Conservation (phyloP, 2,329 filamentous ascomycete genomes). For the Plenodomus tracheiphilus region DNA sequence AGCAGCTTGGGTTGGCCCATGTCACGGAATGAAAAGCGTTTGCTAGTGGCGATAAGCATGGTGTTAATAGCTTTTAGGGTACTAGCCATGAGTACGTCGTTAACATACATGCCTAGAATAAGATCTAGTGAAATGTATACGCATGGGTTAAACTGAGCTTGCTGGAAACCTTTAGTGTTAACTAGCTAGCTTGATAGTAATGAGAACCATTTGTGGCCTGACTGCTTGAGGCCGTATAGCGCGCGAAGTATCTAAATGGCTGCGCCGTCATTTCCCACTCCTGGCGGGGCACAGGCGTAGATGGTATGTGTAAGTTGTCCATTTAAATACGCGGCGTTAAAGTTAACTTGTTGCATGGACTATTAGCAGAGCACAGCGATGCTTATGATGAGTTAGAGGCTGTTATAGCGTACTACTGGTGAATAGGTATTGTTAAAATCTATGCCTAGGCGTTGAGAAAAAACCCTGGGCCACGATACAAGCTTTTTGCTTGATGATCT, state of each 20-base stretch:
- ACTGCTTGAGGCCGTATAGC: slow-evolving; percentile 21
- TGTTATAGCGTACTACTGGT: slow-evolving; percentile 8
- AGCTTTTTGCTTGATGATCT: slow-evolving; percentile 8
- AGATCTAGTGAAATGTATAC: slow-evolving; percentile 4
- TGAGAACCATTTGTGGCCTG: slow-evolving; percentile 12
- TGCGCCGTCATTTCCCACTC: background rate
- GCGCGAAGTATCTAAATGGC: slow-evolving; percentile 1
- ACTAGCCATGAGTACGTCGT: slow-evolving; percentile 10
- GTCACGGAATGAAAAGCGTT: slow-evolving; percentile 10
- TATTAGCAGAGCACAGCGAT: background rate
- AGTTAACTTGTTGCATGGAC: slow-evolving; percentile 4
- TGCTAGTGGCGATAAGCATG: background rate
- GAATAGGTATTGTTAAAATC: slow-evolving; percentile 11
- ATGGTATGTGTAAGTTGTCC: slow-evolving; percentile 1
- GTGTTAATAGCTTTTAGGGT: background rate
- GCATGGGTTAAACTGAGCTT: slow-evolving; percentile 5
- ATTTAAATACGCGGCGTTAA: slow-evolving; percentile 12
- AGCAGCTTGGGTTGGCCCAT: slow-evolving; percentile 2
- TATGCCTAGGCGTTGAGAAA: slow-evolving; percentile 7
- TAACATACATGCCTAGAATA: slow-evolving; percentile 14
- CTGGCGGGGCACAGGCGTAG: slow-evolving; percentile 1
- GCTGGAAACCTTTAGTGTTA: background rate
- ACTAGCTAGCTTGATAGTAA: slow-evolving; percentile 3
- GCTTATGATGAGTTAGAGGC: slow-evolving; percentile 3
- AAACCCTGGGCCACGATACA: slow-evolving; percentile 9